Evolutionary conservation across 345 rosid species (phyloP).

Genomic region (Schrenkiella parvula): DNA sequence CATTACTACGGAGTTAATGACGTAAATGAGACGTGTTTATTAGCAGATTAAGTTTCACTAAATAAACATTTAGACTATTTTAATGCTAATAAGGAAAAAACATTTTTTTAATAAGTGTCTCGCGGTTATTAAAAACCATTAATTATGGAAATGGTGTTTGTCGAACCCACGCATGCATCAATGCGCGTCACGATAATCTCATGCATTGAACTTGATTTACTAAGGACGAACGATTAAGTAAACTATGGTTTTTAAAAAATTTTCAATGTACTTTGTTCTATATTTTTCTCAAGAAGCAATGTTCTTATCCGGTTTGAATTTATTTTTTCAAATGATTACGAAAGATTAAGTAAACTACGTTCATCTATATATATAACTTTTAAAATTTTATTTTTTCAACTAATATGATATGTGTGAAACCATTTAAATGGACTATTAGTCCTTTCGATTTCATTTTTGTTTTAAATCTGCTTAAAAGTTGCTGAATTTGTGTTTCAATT

Average conservation of each 20-base stretch:
- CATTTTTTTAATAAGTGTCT: neutral
- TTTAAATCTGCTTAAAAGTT: neutral
- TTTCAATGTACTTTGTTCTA: neutral
- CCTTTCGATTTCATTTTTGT: neutral
- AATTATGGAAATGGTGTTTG: slow-evolving; percentile 23
- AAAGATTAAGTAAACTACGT: no score
- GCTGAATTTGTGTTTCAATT: neutral
- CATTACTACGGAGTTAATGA: slow-evolving; percentile 13
- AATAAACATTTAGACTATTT: neutral
- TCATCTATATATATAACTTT: no score
- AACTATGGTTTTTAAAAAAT: neutral
- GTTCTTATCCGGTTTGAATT: slow-evolving; percentile 27
- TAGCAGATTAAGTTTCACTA: neutral
- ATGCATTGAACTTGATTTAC: slow-evolving; percentile 33
- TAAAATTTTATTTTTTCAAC: neutral
- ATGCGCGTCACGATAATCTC: slow-evolving; percentile 39
- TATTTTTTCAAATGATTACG: no score
- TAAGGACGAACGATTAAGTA: neutral
- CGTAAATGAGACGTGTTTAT: slow-evolving; percentile 23
- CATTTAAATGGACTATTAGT: neutral
- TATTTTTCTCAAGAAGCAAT: neutral
- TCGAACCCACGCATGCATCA: slow-evolving; percentile 37
- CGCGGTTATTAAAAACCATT: slow-evolving; percentile 16
- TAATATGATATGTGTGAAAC: neutral
- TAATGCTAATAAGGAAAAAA: neutral